Evolutionary conservation across 2,329 filamentous ascomycete species (phyloP), one percentile per base, ranked within the genome.

Genomic region (Apiospora koreana): DNA sequence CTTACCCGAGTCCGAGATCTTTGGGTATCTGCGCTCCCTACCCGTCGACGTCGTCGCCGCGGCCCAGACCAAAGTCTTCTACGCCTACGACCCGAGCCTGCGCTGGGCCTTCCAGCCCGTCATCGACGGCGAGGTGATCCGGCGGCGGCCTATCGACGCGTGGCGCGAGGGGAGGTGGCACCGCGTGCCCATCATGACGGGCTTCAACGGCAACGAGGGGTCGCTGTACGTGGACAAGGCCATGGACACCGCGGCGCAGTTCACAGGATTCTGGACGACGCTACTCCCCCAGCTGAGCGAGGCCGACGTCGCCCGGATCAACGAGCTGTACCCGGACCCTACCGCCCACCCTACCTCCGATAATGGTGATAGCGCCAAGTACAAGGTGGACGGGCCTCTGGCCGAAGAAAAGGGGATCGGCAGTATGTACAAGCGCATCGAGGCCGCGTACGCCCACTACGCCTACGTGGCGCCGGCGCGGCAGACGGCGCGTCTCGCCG

Each of bases 61-160:
- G 0, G 81, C 82, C 1, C 80, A 81, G n/a, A 76, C 77, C 5
- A 70, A 72, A 9, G 78, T 82, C 1, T 83, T 79, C 58, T 71
- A 76, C 43, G 72, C 73, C 41, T 83, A 82, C 72, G 78, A 80
- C 69, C 76, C 77, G 1, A 78, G 78, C 16, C 73, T 83, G 31
- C 77, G 80, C 4, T 83, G 81, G 82, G 78, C 88, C 0, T 90
- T 88, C 78, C 88, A 89, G 73, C 88, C 87, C 0, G 86, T 88
- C 5, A 86, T 89, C 64, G 77, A 78, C 68, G 76, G 76, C 38
- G 74, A 77, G 23, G 69, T 78, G 23, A 79, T 80, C 68, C 73
- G 73, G 16, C 73, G 73, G 23, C 72, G 74, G 16, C 77, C 77
- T 3, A 71, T 79, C 21, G 74, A 76, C 31, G 74, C 75, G 0